phyloP scores from a whole-genome alignment of 345 rosid species.

The Noccaea bulbosa region DNA sequence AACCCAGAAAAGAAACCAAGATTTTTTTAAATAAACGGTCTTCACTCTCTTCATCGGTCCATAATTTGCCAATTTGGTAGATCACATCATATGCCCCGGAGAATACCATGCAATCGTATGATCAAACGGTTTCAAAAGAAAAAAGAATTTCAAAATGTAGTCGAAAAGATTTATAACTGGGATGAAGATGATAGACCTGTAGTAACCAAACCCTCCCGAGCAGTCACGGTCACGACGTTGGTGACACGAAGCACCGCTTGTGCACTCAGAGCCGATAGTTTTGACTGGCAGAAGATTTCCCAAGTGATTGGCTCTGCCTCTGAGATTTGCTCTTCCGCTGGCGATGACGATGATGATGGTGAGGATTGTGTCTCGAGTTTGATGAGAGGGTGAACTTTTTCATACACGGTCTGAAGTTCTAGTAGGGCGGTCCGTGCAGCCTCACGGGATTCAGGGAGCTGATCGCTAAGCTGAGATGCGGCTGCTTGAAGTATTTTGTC shows the following conservation, averaged over 20 bases:
- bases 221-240: constrained; percentile 49
- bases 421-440: constrained; percentile 86
- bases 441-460: constrained; percentile 95
- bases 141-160: not conserved
- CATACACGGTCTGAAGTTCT: constrained; percentile 76
- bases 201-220: constrained; percentile 56
- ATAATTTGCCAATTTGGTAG: constrained; percentile 39
- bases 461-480: constrained; percentile 89
- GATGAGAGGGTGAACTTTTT: constrained; percentile 50
- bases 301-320: constrained; percentile 62
- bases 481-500: constrained; percentile 81
- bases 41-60: constrained; percentile 34
- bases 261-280: constrained; percentile 78
- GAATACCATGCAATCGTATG: constrained; percentile 38
- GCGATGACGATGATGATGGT: constrained; percentile 20
- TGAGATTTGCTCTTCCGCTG: constrained; percentile 43
- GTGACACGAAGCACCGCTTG: constrained; percentile 95
- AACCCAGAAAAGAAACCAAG: constrained; percentile 28
- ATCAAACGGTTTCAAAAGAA: constrained; percentile 10
- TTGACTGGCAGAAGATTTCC: constrained; percentile 84
- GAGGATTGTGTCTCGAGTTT: constrained; percentile 11
- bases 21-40: constrained; percentile 12
- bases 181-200: constrained; percentile 53
- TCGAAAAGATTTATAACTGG: constrained; percentile 28
- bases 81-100: constrained; percentile 27